Base-by-base conservation (phyloP, 2,329 filamentous ascomycete genomes). In the Botrytis elliptica region DNA sequence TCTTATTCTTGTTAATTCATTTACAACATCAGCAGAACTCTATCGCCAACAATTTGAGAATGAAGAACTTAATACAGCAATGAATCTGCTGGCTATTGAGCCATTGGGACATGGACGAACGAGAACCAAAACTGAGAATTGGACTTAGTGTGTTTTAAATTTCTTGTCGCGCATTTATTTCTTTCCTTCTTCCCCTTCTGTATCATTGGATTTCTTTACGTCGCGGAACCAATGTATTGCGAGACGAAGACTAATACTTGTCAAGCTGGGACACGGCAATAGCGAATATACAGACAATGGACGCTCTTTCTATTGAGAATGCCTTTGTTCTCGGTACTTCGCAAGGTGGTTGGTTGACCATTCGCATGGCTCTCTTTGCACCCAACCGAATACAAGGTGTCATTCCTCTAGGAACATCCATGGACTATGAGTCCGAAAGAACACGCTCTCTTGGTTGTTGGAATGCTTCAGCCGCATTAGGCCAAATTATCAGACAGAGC, bases 251-350 rank as follows among this genome's bases (percentile, higher is more conserved):
- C 65, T 70, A 33, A 70, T 33, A 40, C 49, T 29, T 14, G 12
- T 14, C n/a, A 29, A 70, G 67, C 81, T 88, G 87, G 87, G 87
- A 88, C 78, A 81, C 86, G 4, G 86, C 86, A 63, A 80, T 83
- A 74, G 85, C 90, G 85, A 84, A 85, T 18, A 80, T 88, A 14
- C 87, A 90, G 80, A 86, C 88, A 1, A 82, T 90, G 83, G 85
- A 88, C 57, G 83, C 83, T 8, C 82, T 88, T 4, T 82, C 83
- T 2, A 82, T 88, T 40, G 70, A 82, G 29, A 85, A 85, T 81
- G 86, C 85, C 0, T 88, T 86, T 75, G 83, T 84, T 0, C 78
- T 88, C 14, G 86, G 86, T 29, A 87, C 85, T 14, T 86, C 84
- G 72, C 85, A 87, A 78, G 86, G 86, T 36, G 86, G 86, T 3